phyloP scores from a whole-genome alignment of 495 filamentous ascomycete species.

The Trichoderma orchidacearum region DNA sequence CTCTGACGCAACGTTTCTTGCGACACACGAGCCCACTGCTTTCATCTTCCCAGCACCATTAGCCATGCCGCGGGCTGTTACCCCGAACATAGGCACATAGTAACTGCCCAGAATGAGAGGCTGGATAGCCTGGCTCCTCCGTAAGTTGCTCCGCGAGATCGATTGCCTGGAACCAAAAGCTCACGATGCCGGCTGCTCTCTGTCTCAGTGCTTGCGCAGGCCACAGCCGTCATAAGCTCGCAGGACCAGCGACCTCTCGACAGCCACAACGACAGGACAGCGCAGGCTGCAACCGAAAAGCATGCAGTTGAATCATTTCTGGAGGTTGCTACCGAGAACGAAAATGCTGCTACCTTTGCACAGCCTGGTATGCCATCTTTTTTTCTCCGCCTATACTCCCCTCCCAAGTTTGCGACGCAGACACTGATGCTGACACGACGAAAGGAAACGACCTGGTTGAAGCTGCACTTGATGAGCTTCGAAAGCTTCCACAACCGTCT shows the following conservation, averaged over 20 bases:
- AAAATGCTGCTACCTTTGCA: constrained; percentile 6
- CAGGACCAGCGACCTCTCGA: constrained; percentile 22
- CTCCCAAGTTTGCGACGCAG: too few relatives aligned
- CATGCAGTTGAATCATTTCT: not conserved
- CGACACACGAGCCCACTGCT: not conserved
- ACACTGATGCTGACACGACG: constrained; percentile 6
- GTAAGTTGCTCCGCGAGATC: constrained; percentile 15
- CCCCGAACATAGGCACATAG: constrained; percentile 15
- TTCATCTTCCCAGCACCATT: not conserved
- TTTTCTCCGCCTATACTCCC: constrained; percentile 7
- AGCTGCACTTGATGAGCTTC: constrained; percentile 25
- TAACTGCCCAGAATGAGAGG: constrained; percentile 21
- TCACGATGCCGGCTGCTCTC: constrained; percentile 1
- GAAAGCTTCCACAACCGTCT: constrained; percentile 23
- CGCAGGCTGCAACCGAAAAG: not conserved
- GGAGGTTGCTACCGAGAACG: constrained; percentile 5
- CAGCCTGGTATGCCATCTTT: constrained; percentile 9
- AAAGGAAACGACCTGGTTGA: constrained; percentile 31
- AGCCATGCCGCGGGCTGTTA: not conserved
- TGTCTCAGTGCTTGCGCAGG: constrained; percentile 33
- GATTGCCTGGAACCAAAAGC: not conserved
- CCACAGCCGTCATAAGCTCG: constrained; percentile 17
- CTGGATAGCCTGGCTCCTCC: constrained; percentile 24
- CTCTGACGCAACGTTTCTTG: not conserved
- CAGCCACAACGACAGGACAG: constrained; percentile 6